Percentiles rank a stretch among this genome's conserved stretches.
Conservation (phyloP, 2,329 filamentous ascomycete genomes). For the Neospermospora avenae region DNA sequence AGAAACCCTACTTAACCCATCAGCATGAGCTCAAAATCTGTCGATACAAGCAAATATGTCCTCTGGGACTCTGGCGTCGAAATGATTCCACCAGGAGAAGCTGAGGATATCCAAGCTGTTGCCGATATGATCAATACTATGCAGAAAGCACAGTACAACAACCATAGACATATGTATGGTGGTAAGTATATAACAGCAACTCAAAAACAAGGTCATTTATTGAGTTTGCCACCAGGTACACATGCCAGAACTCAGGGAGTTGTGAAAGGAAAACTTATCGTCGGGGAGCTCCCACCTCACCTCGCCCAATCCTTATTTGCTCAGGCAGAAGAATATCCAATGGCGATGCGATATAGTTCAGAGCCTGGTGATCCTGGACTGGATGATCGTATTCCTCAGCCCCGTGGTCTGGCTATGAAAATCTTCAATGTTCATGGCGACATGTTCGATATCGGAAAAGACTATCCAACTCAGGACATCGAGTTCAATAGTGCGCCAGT, state of each 20-base stretch:
- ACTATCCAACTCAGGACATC: slow-evolving; percentile 39
- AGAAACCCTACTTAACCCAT: neutral
- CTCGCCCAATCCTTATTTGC: slow-evolving; percentile 42
- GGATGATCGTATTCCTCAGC: slow-evolving; percentile 43
- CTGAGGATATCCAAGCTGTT: slow-evolving; percentile 43
- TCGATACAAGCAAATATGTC: slow-evolving; percentile 36
- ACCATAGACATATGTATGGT: slow-evolving; percentile 38
- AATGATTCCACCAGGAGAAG: slow-evolving; percentile 38
- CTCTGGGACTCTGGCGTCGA: slow-evolving; percentile 43
- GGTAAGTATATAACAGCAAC: neutral
- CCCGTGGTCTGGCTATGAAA: slow-evolving; percentile 47
- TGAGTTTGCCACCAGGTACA: slow-evolving; percentile 33
- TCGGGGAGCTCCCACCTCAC: slow-evolving; percentile 42
- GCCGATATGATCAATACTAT: slow-evolving; percentile 45
- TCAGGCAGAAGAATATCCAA: slow-evolving; percentile 32
- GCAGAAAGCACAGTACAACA: slow-evolving; percentile 44
- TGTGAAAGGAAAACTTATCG: slow-evolving; percentile 45
- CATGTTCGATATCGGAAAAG: slow-evolving; percentile 39
- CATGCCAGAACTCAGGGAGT: slow-evolving; percentile 47
- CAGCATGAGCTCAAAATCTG: slow-evolving; percentile 5
- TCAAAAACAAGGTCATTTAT: neutral
- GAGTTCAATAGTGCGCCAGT: slow-evolving; percentile 48
- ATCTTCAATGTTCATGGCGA: slow-evolving; percentile 46
- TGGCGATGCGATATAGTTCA: slow-evolving; percentile 38
- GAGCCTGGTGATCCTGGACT: slow-evolving; percentile 40